A percentile compares a stretch with the other conserved stretches of the same genome.
Conservation (phyloP, 2,329 filamentous ascomycete species). For the Exutisphaerella laricina region DNA sequence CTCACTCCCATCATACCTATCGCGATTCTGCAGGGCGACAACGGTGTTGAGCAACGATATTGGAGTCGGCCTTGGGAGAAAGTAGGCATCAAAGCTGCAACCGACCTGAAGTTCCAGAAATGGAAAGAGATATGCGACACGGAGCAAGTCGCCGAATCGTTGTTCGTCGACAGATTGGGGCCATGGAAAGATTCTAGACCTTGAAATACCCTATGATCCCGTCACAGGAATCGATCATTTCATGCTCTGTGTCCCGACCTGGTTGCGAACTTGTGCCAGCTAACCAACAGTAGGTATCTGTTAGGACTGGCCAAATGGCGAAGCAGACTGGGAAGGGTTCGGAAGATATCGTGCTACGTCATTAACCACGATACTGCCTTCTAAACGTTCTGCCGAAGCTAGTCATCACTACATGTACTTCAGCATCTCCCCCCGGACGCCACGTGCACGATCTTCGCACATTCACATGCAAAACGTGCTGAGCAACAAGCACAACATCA, state of each 20-base stretch:
- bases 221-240: too few relatives aligned
- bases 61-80: constrained; percentile 9
- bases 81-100: constrained; percentile 6
- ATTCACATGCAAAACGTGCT: background rate
- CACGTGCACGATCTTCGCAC: too few relatives aligned
- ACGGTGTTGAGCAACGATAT: constrained; percentile 4
- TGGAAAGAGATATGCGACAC: constrained; percentile 8
- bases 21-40: constrained; percentile 2
- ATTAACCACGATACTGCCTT: too few relatives aligned
- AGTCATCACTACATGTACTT: too few relatives aligned
- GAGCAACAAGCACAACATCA: background rate
- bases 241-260: too few relatives aligned
- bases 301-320: too few relatives aligned
- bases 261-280: too few relatives aligned
- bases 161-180: constrained; percentile 11
- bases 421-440: too few relatives aligned
- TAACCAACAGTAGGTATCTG: too few relatives aligned
- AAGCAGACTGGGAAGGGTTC: background rate
- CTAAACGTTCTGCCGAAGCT: too few relatives aligned
- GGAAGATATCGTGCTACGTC: background rate
- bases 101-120: constrained; percentile 1
- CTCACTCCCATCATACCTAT: constrained; percentile 5
- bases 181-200: constrained; percentile 12
- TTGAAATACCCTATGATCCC: constrained; percentile 2
- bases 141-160: background rate